Conservation (phyloP, 257 asterid species). For the Solanum pinnatisectum region DNA sequence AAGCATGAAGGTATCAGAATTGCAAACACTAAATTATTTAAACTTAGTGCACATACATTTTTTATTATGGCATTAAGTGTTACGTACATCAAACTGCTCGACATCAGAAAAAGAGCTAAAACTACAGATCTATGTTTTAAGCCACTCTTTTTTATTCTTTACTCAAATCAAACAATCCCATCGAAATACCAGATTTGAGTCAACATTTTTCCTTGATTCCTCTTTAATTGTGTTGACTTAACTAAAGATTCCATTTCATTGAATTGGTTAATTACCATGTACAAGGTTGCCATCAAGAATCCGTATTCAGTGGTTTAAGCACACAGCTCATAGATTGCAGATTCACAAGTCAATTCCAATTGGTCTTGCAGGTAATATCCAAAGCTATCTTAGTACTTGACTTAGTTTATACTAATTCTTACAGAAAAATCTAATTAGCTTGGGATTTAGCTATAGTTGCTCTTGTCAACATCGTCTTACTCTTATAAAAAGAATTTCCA, state of each 20-base stretch:
- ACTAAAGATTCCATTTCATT: neutral
- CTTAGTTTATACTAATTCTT: neutral
- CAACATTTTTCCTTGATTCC: neutral
- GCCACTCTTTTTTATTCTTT: neutral
- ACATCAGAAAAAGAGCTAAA: neutral
- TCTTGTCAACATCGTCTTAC: neutral
- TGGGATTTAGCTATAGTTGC: neutral
- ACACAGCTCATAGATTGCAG: neutral
- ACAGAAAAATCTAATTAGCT: neutral
- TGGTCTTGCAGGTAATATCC: neutral
- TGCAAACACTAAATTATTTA: neutral
- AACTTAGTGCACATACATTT: neutral
- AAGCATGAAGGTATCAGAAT: neutral
- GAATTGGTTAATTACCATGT: neutral
- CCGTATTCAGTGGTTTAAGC: neutral
- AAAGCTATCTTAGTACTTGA: neutral
- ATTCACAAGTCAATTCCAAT: neutral
- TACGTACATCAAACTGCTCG: neutral
- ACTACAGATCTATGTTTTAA: neutral
- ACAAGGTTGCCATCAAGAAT: neutral
- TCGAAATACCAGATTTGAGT: neutral
- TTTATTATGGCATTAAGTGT: neutral
- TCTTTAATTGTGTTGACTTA: neutral
- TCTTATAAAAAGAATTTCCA: neutral
- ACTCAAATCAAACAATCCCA: neutral